Percentiles rank a stretch among this genome's conserved stretches.
phyloP scores from a whole-genome alignment of 2,329 filamentous ascomycete genomes.

The Paraphoma chrysanthemicola region DNA sequence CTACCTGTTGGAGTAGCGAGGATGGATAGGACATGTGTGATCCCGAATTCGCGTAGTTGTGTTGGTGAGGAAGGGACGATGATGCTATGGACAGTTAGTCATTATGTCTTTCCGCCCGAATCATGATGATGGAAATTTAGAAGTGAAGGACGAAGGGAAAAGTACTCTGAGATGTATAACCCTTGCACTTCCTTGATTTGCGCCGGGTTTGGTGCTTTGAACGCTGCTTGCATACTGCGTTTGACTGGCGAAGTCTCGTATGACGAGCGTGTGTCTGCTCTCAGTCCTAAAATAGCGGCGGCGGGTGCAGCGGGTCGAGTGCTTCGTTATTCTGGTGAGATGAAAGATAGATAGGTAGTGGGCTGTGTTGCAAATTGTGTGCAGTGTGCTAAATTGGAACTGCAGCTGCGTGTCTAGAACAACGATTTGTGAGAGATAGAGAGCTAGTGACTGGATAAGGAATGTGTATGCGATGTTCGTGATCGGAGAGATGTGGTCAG shows the following conservation, averaged over 20 bases:
- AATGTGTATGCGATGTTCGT: no score
- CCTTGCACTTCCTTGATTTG: conserved; percentile 6
- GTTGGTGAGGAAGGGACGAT: conserved; percentile 2
- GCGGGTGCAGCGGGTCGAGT: no score
- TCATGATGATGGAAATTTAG: background rate
- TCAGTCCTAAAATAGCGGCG: background rate
- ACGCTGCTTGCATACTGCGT: background rate
- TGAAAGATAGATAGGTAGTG: no score
- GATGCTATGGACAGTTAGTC: conserved; percentile 1
- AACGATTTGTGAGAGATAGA: no score
- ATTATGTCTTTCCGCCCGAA: no score
- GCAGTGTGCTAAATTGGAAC: no score
- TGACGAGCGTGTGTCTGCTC: background rate
- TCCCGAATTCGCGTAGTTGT: conserved; percentile 3
- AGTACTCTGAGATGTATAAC: conserved; percentile 15
- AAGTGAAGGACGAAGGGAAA: background rate
- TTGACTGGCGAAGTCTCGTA: background rate
- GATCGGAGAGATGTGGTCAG: no score
- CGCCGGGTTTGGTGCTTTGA: background rate
- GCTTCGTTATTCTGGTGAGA: no score
- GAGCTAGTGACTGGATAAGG: no score
- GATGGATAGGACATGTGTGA: conserved; percentile 18
- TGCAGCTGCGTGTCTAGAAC: no score
- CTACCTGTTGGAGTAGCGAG: background rate
- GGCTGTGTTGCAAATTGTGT: no score